A percentile compares a stretch with the other conserved stretches of the same genome.
phyloP scores from a whole-genome alignment of 257 asterid species.

The Solanum ossicruentum region DNA sequence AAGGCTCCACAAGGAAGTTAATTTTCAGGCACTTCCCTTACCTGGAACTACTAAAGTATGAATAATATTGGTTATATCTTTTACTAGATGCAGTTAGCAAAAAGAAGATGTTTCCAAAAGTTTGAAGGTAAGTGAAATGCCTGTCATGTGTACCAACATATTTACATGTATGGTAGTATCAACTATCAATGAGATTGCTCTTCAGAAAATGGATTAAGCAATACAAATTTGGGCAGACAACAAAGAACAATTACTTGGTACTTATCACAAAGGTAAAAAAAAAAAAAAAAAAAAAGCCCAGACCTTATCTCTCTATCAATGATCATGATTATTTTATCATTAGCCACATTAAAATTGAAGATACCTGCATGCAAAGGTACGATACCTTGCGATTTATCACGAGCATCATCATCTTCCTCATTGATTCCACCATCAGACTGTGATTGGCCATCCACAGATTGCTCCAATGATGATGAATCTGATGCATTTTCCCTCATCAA shows the following conservation, averaged over 20 bases:
- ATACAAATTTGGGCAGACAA: background rate
- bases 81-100: background rate
- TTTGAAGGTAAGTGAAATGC: background rate
- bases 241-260: background rate
- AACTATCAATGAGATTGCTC: background rate
- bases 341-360: background rate
- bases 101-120: background rate
- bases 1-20: background rate
- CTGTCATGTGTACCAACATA: background rate
- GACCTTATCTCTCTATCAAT: background rate
- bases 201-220: background rate
- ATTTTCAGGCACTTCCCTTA: background rate
- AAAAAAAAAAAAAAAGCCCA: background rate
- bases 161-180: background rate
- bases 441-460: conserved; percentile 52
- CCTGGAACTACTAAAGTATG: background rate
- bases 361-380: conserved; percentile 35
- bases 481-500: conserved; percentile 42
- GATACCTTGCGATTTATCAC: conserved; percentile 31
- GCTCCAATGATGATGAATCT: conserved; percentile 67
- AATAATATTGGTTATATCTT: background rate
- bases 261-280: background rate
- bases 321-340: background rate
- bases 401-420: conserved; percentile 45
- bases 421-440: conserved; percentile 51